Conservation (phyloP, 495 filamentous ascomycete species). For the Alectoria sarmentosa region DNA sequence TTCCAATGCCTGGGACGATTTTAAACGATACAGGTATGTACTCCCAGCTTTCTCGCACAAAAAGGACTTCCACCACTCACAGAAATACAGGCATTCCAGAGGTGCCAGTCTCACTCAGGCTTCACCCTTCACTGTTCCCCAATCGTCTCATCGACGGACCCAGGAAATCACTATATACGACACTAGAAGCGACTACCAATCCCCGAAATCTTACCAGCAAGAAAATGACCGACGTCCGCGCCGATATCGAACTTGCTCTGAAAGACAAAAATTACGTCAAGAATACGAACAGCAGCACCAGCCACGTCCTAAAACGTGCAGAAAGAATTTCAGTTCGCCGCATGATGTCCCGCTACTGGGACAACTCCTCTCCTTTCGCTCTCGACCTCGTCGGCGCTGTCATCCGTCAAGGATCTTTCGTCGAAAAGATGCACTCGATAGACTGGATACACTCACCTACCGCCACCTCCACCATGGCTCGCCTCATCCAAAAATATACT, state of each 20-base stretch:
- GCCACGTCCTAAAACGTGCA: slow-evolving; percentile 16
- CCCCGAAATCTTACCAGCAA: not conserved
- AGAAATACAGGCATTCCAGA: not conserved
- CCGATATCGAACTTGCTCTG: slow-evolving; percentile 37
- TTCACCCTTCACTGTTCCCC: not conserved
- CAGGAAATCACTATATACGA: not conserved
- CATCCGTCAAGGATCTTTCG: slow-evolving; percentile 70
- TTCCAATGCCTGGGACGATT: slow-evolving; percentile 52
- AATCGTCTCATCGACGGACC: not conserved
- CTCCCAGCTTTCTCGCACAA: not conserved
- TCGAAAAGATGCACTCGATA: slow-evolving; percentile 74
- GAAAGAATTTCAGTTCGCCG: slow-evolving; percentile 52
- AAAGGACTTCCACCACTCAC: not conserved
- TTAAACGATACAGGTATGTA: not conserved
- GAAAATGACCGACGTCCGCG: slow-evolving; percentile 32
- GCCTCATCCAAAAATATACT: slow-evolving; percentile 61
- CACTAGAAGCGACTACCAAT: not conserved
- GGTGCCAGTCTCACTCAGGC: not conserved
- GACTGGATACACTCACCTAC: slow-evolving; percentile 70
- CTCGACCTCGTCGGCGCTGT: slow-evolving; percentile 74
- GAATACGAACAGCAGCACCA: slow-evolving; percentile 24
- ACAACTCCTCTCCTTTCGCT: slow-evolving; percentile 61
- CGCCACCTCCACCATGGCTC: slow-evolving; percentile 54
- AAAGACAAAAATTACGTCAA: slow-evolving; percentile 25
- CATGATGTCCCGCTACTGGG: slow-evolving; percentile 78